Evolutionary conservation across 2,329 filamentous ascomycete species (phyloP).

Genomic region (Hymenoscyphus occultus): DNA sequence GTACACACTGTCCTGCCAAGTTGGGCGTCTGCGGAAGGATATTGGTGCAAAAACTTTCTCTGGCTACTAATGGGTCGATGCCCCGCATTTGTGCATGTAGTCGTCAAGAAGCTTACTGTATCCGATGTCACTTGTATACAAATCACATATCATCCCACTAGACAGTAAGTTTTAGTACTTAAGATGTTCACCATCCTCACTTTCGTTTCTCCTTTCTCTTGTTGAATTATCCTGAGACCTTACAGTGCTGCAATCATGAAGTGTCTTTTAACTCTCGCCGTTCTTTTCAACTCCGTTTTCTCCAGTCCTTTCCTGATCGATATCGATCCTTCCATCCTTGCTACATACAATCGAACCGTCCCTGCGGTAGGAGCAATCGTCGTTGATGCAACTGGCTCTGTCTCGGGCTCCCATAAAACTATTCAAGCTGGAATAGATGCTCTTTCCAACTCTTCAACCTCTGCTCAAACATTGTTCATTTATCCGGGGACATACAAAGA

Average conservation of each 20-base stretch:
- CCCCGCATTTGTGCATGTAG: not conserved
- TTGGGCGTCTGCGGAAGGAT: not conserved
- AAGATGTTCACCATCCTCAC: not conserved
- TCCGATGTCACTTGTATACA: not conserved
- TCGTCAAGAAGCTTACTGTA: not conserved
- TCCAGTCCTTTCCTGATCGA: not conserved
- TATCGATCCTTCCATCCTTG: not conserved
- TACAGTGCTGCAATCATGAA: not conserved
- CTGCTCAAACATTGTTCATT: constrained; percentile 53
- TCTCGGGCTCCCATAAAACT: constrained; percentile 20
- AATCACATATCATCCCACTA: not conserved
- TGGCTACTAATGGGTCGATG: not conserved
- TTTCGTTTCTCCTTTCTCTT: not conserved
- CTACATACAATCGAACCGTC: constrained; percentile 33
- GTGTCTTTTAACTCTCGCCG: not conserved
- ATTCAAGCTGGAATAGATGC: constrained; percentile 31
- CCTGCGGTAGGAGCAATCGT: constrained; percentile 46
- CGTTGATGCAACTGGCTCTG: constrained; percentile 42
- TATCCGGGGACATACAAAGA: constrained; percentile 54
- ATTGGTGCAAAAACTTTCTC: not conserved
- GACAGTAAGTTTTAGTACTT: not conserved
- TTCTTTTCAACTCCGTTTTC: not conserved
- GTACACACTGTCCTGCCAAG: not conserved
- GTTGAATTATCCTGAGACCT: not conserved
- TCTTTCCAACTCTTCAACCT: constrained; percentile 42